Evolutionary conservation across 1,284 basidiomycete species (phyloP).

Genomic region (Marasmius fiardii): DNA sequence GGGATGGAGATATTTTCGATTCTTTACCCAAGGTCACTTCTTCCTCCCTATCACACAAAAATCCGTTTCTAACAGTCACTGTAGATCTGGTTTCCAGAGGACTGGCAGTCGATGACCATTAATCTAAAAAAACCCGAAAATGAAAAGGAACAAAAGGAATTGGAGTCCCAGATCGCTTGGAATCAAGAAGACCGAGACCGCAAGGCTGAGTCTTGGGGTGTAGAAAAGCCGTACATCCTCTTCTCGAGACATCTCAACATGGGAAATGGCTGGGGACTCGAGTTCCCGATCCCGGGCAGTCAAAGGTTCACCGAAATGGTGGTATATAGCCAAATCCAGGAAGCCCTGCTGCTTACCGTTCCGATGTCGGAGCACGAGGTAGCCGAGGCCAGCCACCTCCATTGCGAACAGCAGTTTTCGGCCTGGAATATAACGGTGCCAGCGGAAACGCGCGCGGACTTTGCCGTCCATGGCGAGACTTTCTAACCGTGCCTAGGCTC

Average conservation of each 20-base stretch:
- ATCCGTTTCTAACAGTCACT: background rate
- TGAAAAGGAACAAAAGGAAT: background rate
- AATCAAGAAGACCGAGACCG: constrained; percentile 13
- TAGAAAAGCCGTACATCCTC: constrained; percentile 14
- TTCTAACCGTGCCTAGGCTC: no score
- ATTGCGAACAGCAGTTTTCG: background rate
- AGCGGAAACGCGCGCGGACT: background rate
- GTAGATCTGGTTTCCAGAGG: constrained; percentile 14
- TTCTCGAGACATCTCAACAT: constrained; percentile 14
- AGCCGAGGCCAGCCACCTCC: background rate
- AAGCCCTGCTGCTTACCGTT: constrained; percentile 2
- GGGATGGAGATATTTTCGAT: constrained; percentile 1
- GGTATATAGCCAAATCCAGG: constrained; percentile 13
- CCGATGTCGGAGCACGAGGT: background rate
- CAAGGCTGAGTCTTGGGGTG: constrained; percentile 10
- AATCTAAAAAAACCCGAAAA: no score
- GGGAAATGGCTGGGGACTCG: constrained; percentile 6
- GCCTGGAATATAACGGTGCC: constrained; percentile 4
- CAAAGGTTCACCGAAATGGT: constrained; percentile 14
- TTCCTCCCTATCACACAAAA: no score
- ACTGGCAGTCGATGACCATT: no score
- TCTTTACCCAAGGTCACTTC: background rate
- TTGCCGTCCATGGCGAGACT: no score
- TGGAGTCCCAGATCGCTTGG: background rate
- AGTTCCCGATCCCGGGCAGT: background rate